Evolutionary conservation across 345 rosid genomes (phyloP).

Genomic region (Stellera chamaejasme): DNA sequence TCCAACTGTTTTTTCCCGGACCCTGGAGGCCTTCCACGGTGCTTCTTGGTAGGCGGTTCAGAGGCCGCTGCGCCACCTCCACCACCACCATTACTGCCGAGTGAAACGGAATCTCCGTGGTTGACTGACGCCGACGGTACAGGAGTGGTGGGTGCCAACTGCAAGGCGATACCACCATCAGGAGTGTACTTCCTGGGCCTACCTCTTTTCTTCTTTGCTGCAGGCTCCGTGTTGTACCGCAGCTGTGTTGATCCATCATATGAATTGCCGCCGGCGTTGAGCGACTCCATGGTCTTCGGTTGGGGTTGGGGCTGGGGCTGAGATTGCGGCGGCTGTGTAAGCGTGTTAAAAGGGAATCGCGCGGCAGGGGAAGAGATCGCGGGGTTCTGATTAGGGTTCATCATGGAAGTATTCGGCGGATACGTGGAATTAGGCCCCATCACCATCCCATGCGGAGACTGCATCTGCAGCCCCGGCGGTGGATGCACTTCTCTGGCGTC

Average conservation of each 20-base stretch:
- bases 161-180: constrained; percentile 79
- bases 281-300: constrained; percentile 27
- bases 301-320: constrained; percentile 26
- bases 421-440: constrained; percentile 21
- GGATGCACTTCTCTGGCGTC: constrained; percentile 43
- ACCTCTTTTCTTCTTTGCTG: constrained; percentile 74
- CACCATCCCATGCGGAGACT: constrained; percentile 17
- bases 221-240: constrained; percentile 43
- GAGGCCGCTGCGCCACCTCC: constrained; percentile 33
- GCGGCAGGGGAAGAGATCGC: constrained; percentile 11
- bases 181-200: constrained; percentile 84
- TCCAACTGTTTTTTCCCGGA: constrained; percentile 87
- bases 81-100: constrained; percentile 19
- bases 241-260: constrained; percentile 54
- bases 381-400: constrained; percentile 20
- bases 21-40: constrained; percentile 92
- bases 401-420: constrained; percentile 19
- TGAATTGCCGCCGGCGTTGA: constrained; percentile 20
- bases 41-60: constrained; percentile 50
- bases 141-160: constrained; percentile 55
- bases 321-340: constrained; percentile 26
- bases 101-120: constrained; percentile 26
- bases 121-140: constrained; percentile 43
- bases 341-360: constrained; percentile 26
- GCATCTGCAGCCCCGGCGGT: constrained; percentile 20